Evolutionary conservation across 495 filamentous ascomycete species (phyloP).

Genomic region (Polyplosphaeria fusca): DNA sequence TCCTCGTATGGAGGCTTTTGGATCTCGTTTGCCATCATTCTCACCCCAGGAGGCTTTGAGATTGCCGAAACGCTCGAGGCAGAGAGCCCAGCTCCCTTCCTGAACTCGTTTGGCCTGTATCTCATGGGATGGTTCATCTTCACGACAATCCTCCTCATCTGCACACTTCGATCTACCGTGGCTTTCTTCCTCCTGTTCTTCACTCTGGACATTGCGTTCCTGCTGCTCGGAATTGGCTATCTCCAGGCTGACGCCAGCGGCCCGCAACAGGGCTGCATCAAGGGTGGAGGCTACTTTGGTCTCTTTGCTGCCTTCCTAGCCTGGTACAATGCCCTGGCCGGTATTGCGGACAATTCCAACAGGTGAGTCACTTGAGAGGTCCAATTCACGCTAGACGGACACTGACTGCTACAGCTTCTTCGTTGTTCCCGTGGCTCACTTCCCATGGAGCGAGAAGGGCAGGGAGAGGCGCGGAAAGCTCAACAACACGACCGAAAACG

Average conservation of each 20-base stretch:
- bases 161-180: conserved; percentile 88
- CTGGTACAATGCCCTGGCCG: conserved; percentile 96
- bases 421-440: conserved; percentile 88
- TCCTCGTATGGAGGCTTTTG: conserved; percentile 98
- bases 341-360: conserved; percentile 81
- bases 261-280: conserved; percentile 55
- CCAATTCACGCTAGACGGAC: neutral
- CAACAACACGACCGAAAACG: conserved; percentile 38
- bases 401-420: conserved; percentile 69
- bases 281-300: conserved; percentile 85
- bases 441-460: conserved; percentile 93
- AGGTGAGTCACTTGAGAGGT: conserved; percentile 49
- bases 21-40: conserved; percentile 83
- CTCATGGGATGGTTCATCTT: conserved; percentile 98
- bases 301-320: conserved; percentile 84
- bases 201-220: conserved; percentile 86
- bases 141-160: conserved; percentile 81
- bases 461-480: conserved; percentile 54
- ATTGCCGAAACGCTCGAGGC: conserved; percentile 43
- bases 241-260: conserved; percentile 49
- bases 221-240: conserved; percentile 77
- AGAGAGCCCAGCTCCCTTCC: conserved; percentile 45
- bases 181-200: conserved; percentile 97
- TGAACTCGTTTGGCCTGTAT: conserved; percentile 78
- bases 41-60: conserved; percentile 40